phyloP scores from a whole-genome alignment of 352 stramenopile species.

The Globisporangium viniferum region DNA sequence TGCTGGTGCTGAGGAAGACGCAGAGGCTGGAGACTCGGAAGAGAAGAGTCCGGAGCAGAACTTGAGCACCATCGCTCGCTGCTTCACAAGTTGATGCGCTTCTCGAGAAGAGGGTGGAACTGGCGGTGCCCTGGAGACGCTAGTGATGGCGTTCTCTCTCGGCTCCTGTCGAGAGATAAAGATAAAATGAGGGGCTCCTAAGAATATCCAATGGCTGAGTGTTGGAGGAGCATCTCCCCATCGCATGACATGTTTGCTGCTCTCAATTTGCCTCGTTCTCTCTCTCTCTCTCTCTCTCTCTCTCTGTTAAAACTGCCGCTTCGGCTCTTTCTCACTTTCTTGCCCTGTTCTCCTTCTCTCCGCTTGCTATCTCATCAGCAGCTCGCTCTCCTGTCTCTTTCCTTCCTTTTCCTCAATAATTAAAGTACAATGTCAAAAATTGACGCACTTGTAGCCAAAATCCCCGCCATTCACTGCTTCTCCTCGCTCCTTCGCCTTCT shows the following conservation, averaged over 20 bases:
- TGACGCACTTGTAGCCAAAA: background rate
- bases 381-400: background rate
- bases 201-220: too few relatives aligned
- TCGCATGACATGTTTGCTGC: too few relatives aligned
- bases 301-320: background rate
- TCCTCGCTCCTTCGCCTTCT: background rate
- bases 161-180: too few relatives aligned
- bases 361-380: background rate
- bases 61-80: constrained; percentile 41
- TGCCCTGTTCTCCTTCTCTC: background rate
- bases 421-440: constrained; percentile 17
- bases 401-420: constrained; percentile 8
- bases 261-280: too few relatives aligned
- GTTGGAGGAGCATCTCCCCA: too few relatives aligned
- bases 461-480: background rate
- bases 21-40: background rate
- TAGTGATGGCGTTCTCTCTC: too few relatives aligned
- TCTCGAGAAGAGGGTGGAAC: background rate
- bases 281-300: too few relatives aligned
- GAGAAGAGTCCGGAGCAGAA: constrained; percentile 38
- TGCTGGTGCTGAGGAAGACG: background rate
- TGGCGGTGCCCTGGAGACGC: background rate
- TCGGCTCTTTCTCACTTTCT: constrained; percentile 2
- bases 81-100: background rate
- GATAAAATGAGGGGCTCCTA: too few relatives aligned